These are phyloP conservation scores for Colletotrichum sp. DNA, from an alignment of 2,329 filamentous ascomycete genomes.

Conservation along the genomic window DNA sequence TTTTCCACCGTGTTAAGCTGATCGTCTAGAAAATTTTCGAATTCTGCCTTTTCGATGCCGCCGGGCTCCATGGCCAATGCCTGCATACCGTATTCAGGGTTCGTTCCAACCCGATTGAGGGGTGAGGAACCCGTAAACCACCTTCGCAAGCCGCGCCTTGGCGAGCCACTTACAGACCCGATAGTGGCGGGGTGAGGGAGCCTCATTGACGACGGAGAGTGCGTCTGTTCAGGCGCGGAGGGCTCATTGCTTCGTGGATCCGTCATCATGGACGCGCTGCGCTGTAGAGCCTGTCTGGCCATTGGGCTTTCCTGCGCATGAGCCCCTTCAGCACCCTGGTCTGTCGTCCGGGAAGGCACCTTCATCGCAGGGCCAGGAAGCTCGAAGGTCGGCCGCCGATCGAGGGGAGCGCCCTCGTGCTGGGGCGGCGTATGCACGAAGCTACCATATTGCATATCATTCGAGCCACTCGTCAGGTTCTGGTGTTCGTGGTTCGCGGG, in stretches of 20 bases:
- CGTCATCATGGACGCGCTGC: conserved; percentile 37
- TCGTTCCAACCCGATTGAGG: conserved; percentile 37
- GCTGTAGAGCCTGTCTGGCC: conserved; percentile 33
- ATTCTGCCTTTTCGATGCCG: conserved; percentile 79
- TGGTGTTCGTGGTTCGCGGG: conserved; percentile 39
- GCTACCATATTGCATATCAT: conserved; percentile 57
- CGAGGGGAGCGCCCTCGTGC: conserved; percentile 28
- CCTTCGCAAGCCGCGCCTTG: conserved; percentile 34
- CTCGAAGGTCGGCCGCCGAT: conserved; percentile 42
- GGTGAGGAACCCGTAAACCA: conserved; percentile 44
- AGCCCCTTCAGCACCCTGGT: conserved; percentile 20
- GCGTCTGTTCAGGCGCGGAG: not conserved
- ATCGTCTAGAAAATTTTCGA: conserved; percentile 82
- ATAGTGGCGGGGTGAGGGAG: conserved; percentile 11
- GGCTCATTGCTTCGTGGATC: not conserved
- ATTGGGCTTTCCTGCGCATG: conserved; percentile 20
- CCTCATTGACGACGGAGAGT: not conserved
- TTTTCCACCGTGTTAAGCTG: conserved; percentile 91
- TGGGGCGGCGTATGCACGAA: conserved; percentile 49
- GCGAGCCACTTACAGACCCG: conserved; percentile 2
- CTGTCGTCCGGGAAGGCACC: conserved; percentile 36
- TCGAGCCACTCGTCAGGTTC: conserved; percentile 42
- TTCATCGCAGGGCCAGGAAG: conserved; percentile 60
- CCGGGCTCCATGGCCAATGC: conserved; percentile 60
- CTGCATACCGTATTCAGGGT: conserved; percentile 48